Base-by-base conservation (phyloP, 164 flowering plant species). In the Amborella trichopoda region DNA sequence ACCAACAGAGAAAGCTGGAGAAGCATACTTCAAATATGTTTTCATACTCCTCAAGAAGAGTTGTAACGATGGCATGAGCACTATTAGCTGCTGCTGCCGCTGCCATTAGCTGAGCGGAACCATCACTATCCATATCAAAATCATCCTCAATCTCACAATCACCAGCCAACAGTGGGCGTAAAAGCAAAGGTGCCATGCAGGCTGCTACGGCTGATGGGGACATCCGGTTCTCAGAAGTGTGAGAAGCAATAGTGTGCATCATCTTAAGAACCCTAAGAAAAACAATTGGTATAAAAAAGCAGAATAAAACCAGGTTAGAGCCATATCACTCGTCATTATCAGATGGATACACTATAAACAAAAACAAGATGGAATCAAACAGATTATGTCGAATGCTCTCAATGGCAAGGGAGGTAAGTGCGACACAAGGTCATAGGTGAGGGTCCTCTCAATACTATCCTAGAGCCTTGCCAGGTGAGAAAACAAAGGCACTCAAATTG, bases 21-120 rank as follows among this genome's bases (percentile, higher is more conserved):
- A 23, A 44, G 28, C 80, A 65, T 75, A 88, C 99, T 71, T 74
- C 86, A 71, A 93, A 93, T 54, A 93, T 76, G 4, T 59, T 76
- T 18, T 79, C 68, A 59, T 81, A 88, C 60, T 85, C 94, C 61
- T 93, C 99, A 38, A 93, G 51, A 30, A 93, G 66, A 33, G 87
- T 85, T 45, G 81, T 80, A 28, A 72, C 73, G 56, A 93, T 93
- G 55, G 95, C 83, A 67, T 88, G 99, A 59, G 99, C 99, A 71
- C 88, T 95, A 71, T 93, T 93, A 41, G 99, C 99, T 54, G 99
- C 99, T 47, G 95, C 95, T 43, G 99, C 99, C 44, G 99, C 99
- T 68, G 79, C 83, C 55, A 93, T 48, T 60, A 93, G 91, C 64
- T 93, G 99, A 52, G 64, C 46, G 60, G 99, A 93, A 57, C 94